These are phyloP conservation scores for Fusarium nelsonii DNA, from an alignment of 2,329 filamentous ascomycete genomes.

Conservation along the genomic window DNA sequence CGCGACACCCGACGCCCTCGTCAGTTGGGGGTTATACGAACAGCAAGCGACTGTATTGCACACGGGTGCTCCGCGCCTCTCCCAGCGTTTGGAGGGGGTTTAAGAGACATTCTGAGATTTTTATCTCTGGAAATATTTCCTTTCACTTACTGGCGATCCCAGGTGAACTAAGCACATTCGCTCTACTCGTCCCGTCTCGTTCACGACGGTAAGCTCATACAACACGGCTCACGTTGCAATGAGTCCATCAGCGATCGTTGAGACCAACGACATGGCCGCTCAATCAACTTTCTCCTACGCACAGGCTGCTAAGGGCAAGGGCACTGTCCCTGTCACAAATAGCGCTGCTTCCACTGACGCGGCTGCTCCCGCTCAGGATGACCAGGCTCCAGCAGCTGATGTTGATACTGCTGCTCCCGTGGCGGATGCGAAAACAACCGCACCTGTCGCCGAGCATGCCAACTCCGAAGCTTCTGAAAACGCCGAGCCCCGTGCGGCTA, in stretches of 20 bases:
- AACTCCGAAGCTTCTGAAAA: conserved; percentile 44
- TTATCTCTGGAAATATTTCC: conserved; percentile 33
- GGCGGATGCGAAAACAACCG: conserved; percentile 46
- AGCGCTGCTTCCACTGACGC: conserved; percentile 44
- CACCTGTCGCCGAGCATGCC: conserved; percentile 44
- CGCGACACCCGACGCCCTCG: conserved; percentile 37
- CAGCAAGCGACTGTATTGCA: conserved; percentile 38
- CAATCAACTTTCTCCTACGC: conserved; percentile 87
- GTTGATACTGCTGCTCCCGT: conserved; percentile 44
- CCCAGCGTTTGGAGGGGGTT: conserved; percentile 43
- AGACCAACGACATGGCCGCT: conserved; percentile 62
- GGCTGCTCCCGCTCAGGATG: conserved; percentile 44
- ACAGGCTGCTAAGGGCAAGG: conserved; percentile 89
- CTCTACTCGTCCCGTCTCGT: conserved; percentile 32
- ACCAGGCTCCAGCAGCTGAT: conserved; percentile 47
- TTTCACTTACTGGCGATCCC: conserved; percentile 27
- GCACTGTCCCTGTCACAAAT: conserved; percentile 53
- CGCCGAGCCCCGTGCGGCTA: conserved; percentile 40
- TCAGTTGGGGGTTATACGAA: conserved; percentile 39
- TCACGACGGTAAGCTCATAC: conserved; percentile 32
- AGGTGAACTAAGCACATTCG: conserved; percentile 42
- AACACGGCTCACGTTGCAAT: conserved; percentile 45
- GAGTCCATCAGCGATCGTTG: conserved; percentile 47
- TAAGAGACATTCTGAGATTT: conserved; percentile 43
- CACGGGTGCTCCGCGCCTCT: conserved; percentile 45